Percentiles rank a stretch among this genome's conserved stretches.
Evolutionary conservation across 192 early-diverging fungal species (phyloP).

Genomic region (Dissophora globulifera): DNA sequence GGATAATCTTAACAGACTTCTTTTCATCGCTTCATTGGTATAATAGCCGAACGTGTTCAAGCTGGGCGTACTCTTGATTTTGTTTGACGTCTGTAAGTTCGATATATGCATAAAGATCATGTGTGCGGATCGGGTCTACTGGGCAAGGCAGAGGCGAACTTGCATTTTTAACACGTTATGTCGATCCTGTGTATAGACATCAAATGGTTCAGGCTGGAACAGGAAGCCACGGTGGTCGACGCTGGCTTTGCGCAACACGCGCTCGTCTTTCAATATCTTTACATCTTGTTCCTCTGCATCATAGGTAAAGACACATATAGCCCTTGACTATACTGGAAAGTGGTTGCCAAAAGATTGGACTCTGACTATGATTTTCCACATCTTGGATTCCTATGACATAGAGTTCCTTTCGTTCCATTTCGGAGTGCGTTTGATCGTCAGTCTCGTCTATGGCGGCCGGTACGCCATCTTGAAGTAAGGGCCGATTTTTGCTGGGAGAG

Average conservation of each 20-base stretch:
- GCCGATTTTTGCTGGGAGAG: too few relatives aligned
- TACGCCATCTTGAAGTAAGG: conserved; percentile 57
- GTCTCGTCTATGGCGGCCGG: conserved; percentile 54
- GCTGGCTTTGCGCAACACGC: conserved; percentile 71
- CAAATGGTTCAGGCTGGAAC: conserved; percentile 91
- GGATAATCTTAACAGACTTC: not conserved
- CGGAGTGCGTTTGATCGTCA: conserved; percentile 62
- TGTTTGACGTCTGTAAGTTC: conserved; percentile 88
- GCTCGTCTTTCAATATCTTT: conserved; percentile 77
- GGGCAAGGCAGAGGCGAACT: too few relatives aligned
- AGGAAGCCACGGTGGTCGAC: conserved; percentile 64
- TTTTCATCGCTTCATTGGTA: not conserved
- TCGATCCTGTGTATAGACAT: conserved; percentile 77
- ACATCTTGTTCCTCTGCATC: conserved; percentile 76
- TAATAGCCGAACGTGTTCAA: conserved; percentile 73
- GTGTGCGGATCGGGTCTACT: too few relatives aligned
- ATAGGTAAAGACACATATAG: conserved; percentile 57
- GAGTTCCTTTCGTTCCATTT: conserved; percentile 71
- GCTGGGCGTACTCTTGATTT: conserved; percentile 79
- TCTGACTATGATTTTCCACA: too few relatives aligned
- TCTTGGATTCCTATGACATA: conserved; percentile 3
- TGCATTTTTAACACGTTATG: not conserved
- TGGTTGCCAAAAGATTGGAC: not conserved
- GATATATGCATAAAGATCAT: too few relatives aligned
- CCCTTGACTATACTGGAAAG: not conserved